phyloP scores from a whole-genome alignment of 805 yeast species.

The Lachancea thermotolerans region DNA sequence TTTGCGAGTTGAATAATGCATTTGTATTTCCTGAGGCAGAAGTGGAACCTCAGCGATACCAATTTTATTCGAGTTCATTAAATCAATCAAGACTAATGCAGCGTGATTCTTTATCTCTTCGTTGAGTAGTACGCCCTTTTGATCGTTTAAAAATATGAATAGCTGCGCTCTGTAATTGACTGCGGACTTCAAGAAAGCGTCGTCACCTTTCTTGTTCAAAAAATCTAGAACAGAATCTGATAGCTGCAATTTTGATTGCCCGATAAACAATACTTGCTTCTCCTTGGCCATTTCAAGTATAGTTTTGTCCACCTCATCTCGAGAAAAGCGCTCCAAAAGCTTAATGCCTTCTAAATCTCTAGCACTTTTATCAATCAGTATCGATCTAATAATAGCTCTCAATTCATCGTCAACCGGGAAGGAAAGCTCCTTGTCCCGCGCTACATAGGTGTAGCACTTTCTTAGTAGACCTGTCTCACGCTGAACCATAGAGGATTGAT shows the following conservation, averaged over 20 bases:
- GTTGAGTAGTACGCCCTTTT: constrained; percentile 50
- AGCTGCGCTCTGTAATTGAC: constrained; percentile 40
- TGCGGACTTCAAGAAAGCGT: constrained; percentile 40
- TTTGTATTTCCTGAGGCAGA: constrained; percentile 39
- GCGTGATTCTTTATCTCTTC: constrained; percentile 53
- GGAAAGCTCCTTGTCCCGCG: constrained; percentile 8
- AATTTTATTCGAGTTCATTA: constrained; percentile 39
- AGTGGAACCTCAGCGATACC: constrained; percentile 50
- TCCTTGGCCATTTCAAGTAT: constrained; percentile 41
- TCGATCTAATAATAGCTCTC: constrained; percentile 31
- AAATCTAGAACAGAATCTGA: constrained; percentile 18
- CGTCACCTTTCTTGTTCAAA: constrained; percentile 26
- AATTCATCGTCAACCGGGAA: constrained; percentile 14
- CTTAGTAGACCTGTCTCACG: constrained; percentile 50
- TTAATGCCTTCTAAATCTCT: constrained; percentile 26
- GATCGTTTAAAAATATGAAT: constrained; percentile 34
- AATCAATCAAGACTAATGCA: constrained; percentile 54
- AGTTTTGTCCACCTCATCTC: constrained; percentile 43
- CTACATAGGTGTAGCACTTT: constrained; percentile 35
- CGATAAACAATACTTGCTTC: constrained; percentile 47
- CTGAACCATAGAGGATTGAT: constrained; percentile 61
- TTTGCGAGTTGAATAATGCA: constrained; percentile 69
- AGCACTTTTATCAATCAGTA: constrained; percentile 24
- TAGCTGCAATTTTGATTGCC: constrained; percentile 37
- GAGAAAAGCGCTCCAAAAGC: constrained; percentile 36